Conservation (phyloP, 2,329 filamentous ascomycete genomes). For the Colletotrichum simmondsii region DNA sequence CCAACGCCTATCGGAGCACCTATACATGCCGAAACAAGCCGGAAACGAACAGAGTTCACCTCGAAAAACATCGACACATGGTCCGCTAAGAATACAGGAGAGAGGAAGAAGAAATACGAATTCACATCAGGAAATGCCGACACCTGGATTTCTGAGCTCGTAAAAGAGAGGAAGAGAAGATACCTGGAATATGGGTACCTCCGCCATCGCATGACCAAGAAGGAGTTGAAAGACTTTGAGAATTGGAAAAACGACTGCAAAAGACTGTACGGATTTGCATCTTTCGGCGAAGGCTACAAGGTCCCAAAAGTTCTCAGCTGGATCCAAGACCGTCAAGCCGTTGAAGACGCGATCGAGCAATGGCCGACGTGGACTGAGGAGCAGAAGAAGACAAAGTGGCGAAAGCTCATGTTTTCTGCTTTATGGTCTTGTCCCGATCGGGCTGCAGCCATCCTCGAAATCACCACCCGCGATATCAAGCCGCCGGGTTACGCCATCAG, state of each 20-base stretch:
- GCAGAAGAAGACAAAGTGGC: slow-evolving; percentile 41
- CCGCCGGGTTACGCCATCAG: slow-evolving; percentile 51
- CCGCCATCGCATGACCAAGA: slow-evolving; percentile 20
- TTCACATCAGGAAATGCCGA: background rate
- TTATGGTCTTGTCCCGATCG: slow-evolving; percentile 46
- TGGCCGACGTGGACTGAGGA: slow-evolving; percentile 13
- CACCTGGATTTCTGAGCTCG: background rate
- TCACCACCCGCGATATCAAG: slow-evolving; percentile 50
- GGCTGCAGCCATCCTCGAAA: slow-evolving; percentile 46
- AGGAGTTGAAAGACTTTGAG: slow-evolving; percentile 20
- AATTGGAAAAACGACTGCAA: slow-evolving; percentile 33
- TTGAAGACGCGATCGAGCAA: slow-evolving; percentile 41
- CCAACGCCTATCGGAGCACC: background rate
- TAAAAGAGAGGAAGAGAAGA: slow-evolving; percentile 32
- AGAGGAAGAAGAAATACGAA: background rate
- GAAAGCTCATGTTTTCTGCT: slow-evolving; percentile 48
- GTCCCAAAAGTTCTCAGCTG: slow-evolving; percentile 30
- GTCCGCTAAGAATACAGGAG: background rate
- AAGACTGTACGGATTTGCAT: background rate
- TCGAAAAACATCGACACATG: background rate
- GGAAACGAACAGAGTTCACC: background rate
- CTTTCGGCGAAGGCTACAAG: background rate
- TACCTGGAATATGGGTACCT: slow-evolving; percentile 32
- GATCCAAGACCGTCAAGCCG: slow-evolving; percentile 43
- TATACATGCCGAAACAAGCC: background rate